Evolutionary conservation across 108 stramenopile species (phyloP).

Genomic region (Cyclotella atomus): DNA sequence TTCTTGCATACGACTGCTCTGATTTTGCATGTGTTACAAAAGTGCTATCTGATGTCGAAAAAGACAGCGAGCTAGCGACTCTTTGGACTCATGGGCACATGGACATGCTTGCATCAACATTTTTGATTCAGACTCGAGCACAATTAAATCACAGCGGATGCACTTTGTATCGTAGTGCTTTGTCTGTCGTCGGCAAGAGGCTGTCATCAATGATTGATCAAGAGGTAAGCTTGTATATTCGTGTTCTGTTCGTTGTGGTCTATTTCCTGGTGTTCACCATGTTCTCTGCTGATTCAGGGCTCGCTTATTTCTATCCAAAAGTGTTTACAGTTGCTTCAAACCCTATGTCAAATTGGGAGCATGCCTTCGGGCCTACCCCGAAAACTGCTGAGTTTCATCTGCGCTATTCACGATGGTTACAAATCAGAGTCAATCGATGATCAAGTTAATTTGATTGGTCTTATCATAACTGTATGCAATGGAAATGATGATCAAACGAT

Average conservation of each 20-base stretch:
- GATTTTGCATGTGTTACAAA: slow-evolving; percentile 20
- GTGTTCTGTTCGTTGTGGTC: neutral
- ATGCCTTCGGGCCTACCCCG: slow-evolving; percentile 4
- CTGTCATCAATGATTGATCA: slow-evolving; percentile 6
- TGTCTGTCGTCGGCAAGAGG: slow-evolving; percentile 13
- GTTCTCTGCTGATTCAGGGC: neutral
- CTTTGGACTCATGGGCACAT: slow-evolving; percentile 29
- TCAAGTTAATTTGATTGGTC: slow-evolving; percentile 21
- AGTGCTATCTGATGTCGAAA: slow-evolving; percentile 3
- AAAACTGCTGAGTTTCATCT: slow-evolving; percentile 16
- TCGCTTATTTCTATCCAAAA: neutral
- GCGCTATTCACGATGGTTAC: neutral
- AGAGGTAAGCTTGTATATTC: slow-evolving; percentile 12
- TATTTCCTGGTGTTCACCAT: neutral
- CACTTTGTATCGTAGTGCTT: slow-evolving; percentile 1
- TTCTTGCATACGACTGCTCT: slow-evolving; percentile 42
- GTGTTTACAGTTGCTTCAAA: slow-evolving; percentile 22
- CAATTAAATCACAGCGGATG: slow-evolving; percentile 8
- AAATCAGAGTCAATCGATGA: slow-evolving; percentile 10
- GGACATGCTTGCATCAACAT: slow-evolving; percentile 27
- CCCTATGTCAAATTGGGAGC: slow-evolving; percentile 5
- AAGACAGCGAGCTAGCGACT: slow-evolving; percentile 1
- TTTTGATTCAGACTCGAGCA: slow-evolving; percentile 15
- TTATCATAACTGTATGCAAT: neutral
- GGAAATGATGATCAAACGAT: neutral